Evolutionary conservation across 1,284 basidiomycete genomes (phyloP).

Genomic region (Coriolopsis trogii): DNA sequence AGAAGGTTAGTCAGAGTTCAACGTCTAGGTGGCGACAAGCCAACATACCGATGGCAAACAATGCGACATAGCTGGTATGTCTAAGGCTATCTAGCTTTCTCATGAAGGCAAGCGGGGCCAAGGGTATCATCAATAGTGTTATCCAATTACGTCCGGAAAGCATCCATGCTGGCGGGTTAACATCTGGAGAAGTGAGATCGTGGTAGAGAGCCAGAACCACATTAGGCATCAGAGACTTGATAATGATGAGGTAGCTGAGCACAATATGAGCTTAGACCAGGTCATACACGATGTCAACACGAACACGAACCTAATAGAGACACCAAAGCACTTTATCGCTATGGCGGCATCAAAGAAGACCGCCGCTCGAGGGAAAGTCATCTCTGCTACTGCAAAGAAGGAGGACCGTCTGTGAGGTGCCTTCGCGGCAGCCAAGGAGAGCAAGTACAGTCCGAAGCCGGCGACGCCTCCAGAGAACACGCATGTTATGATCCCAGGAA

Average conservation of each 20-base stretch:
- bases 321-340: constrained; percentile 96
- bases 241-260: constrained; percentile 86
- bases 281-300: neutral
- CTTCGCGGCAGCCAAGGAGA: constrained; percentile 85
- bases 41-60: constrained; percentile 81
- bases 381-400: constrained; percentile 84
- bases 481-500: constrained; percentile 89
- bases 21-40: neutral
- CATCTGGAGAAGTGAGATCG: constrained; percentile 66
- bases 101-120: constrained; percentile 89
- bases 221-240: constrained; percentile 93
- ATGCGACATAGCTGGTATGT: constrained; percentile 84
- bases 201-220: constrained; percentile 88
- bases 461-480: constrained; percentile 83
- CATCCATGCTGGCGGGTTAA: constrained; percentile 71
- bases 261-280: neutral
- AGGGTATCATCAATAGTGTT: constrained; percentile 76
- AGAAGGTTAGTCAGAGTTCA: neutral
- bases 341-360: constrained; percentile 93
- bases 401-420: constrained; percentile 79
- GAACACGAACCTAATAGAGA: constrained; percentile 77
- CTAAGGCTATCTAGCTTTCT: constrained; percentile 81
- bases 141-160: constrained; percentile 87
- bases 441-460: constrained; percentile 88
- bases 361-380: constrained; percentile 85